phyloP scores from a whole-genome alignment of 768 basidiomycete species.

The Suillus discolor region DNA sequence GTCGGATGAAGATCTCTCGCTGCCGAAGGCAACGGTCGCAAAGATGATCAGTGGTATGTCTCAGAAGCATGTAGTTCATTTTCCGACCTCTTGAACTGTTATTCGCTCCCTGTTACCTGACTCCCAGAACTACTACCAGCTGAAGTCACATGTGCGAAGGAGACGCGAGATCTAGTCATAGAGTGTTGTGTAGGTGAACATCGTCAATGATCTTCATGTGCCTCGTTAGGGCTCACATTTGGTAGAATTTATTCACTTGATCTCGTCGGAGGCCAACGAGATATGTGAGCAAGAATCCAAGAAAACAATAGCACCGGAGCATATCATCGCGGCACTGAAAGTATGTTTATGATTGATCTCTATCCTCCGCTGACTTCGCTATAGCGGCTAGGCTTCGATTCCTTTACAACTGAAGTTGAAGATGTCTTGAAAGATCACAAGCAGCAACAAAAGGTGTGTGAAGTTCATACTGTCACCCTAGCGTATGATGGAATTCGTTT shows the following conservation, averaged over 20 bases:
- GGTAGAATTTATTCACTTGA: slow-evolving; percentile 94
- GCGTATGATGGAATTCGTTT: slow-evolving; percentile 6
- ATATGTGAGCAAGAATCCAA: slow-evolving; percentile 98
- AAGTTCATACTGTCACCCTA: not conserved
- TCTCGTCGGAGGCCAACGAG: slow-evolving; percentile 97
- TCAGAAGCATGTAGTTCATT: slow-evolving; percentile 10
- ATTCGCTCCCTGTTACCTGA: slow-evolving; percentile 10
- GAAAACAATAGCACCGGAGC: slow-evolving; percentile 98
- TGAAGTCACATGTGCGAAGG: slow-evolving; percentile 90
- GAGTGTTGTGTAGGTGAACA: slow-evolving; percentile 99
- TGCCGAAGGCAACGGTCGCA: slow-evolving; percentile 96
- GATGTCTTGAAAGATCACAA: slow-evolving; percentile 96
- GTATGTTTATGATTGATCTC: slow-evolving; percentile 41
- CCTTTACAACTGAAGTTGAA: slow-evolving; percentile 87
- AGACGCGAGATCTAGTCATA: slow-evolving; percentile 94
- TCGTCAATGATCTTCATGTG: slow-evolving; percentile 11
- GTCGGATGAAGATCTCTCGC: slow-evolving; percentile 88
- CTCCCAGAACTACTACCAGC: slow-evolving; percentile 80
- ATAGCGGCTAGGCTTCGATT: slow-evolving; percentile 91
- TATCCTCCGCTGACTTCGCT: slow-evolving; percentile 14
- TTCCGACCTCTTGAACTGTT: slow-evolving; percentile 11
- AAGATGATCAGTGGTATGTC: slow-evolving; percentile 90
- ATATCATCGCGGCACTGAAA: slow-evolving; percentile 90
- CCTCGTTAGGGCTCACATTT: slow-evolving; percentile 19
- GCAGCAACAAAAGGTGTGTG: slow-evolving; percentile 84